Evolutionary conservation across 1,139 yeast genomes (phyloP), one percentile per base, ranked within the genome.

Genomic region (Meyerozyma sp.): DNA sequence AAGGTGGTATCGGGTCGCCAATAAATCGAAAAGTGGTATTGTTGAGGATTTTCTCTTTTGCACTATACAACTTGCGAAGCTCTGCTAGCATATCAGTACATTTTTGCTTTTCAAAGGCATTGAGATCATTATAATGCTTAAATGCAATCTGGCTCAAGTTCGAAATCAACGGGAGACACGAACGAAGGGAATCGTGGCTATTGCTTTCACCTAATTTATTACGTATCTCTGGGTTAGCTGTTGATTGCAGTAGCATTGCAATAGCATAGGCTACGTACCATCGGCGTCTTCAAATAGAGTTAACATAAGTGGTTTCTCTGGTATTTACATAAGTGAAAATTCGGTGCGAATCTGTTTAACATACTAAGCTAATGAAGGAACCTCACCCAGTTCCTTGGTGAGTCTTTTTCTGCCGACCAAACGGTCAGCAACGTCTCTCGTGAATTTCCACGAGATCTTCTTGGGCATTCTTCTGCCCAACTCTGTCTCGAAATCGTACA

Each of bases 401-500:
- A 30, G 34, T 30, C 16, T 30, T 14, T 34, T 75, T 69, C 96
- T 79, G 42, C 96, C 96, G 39, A 85, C 95, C 62, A 91, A 74
- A 62, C 82, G 83, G 67, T 90, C 96, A 46, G 95, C 88, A 58
- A 86, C 78, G 42, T 81, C 83, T 59, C 95, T 77, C 46, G 84
- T 69, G 39, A 71, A 73, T 44, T 75, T 71, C 98, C 98, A 93
- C 65, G 86, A 89, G 40, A 90, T 84, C 50, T 75, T 73, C 73
- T 87, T 90, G 51, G 98, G 96, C 80, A 93, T 84, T 72, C 98
- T 84, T 62, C 71, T 80, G 25, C 68, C 73, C 42, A 85, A 65
- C 54, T 86, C 89, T 16, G 98, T 89, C 64, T 93, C 98, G 57
- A 73, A 82, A 60, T 89, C 95, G 68, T 85, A 90, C 54, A 93